Conservation (phyloP, 768 basidiomycete genomes). For the Rhizopogon vulgaris region DNA sequence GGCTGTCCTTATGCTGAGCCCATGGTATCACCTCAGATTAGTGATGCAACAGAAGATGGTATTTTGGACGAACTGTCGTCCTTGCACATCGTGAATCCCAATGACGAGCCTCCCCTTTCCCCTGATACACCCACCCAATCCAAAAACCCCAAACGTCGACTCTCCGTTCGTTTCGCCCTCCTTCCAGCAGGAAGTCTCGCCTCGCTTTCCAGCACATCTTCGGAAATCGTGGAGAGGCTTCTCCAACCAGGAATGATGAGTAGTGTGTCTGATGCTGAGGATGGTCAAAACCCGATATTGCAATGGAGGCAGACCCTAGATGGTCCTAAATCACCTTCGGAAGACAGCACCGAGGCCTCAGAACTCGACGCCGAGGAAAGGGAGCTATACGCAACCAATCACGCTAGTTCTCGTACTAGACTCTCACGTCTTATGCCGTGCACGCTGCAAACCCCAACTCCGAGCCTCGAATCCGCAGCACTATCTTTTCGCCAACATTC, state of each 20-base stretch:
- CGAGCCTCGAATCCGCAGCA: constrained; percentile 24
- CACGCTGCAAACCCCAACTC: constrained; percentile 44
- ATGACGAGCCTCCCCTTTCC: constrained; percentile 8
- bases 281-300: constrained; percentile 15
- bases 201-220: constrained; percentile 44
- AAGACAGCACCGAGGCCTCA: constrained; percentile 24
- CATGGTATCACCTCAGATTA: constrained; percentile 12
- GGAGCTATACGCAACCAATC: neutral
- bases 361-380: constrained; percentile 24
- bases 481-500: constrained; percentile 28
- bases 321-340: constrained; percentile 19
- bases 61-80: constrained; percentile 41
- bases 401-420: neutral
- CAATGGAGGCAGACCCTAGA: constrained; percentile 28
- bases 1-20: constrained; percentile 48
- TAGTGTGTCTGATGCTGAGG: constrained; percentile 21
- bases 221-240: constrained; percentile 40
- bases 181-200: constrained; percentile 37
- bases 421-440: constrained; percentile 48
- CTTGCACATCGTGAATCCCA: constrained; percentile 32
- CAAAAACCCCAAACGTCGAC: constrained; percentile 14
- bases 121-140: constrained; percentile 2
- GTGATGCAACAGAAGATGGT: constrained; percentile 15
- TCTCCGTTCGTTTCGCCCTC: constrained; percentile 25
- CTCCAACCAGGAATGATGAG: constrained; percentile 37